Conservation (phyloP, 441 rosid species). For the Daphne laureola region DNA sequence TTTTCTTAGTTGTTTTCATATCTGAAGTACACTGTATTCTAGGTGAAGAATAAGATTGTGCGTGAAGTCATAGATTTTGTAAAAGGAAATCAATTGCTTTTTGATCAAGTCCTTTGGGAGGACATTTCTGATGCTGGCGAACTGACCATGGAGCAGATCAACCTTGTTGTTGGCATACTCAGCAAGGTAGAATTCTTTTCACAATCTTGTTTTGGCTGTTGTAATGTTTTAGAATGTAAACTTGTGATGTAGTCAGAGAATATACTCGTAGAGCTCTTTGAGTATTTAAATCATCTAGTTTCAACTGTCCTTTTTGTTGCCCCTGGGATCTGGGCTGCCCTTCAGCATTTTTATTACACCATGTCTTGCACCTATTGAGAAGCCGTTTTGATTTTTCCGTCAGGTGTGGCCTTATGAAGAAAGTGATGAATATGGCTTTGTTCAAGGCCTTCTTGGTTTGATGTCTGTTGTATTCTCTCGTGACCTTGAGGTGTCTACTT, state of each 20-base stretch:
- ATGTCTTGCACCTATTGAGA: no score
- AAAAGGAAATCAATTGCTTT: constrained; percentile 65
- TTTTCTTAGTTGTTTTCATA: constrained; percentile 4
- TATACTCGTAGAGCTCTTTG: neutral
- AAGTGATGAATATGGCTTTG: constrained; percentile 70
- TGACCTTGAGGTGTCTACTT: constrained; percentile 25
- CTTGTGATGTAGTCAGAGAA: neutral
- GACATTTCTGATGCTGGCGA: constrained; percentile 67
- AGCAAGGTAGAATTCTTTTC: constrained; percentile 52
- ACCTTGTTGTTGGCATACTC: constrained; percentile 84
- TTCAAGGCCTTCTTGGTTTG: constrained; percentile 83
- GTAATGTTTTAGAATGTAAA: neutral
- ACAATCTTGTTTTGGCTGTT: neutral
- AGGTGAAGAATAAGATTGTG: constrained; percentile 91
- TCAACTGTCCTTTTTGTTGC: no score
- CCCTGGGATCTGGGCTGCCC: no score
- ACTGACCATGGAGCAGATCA: constrained; percentile 75
- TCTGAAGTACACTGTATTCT: constrained; percentile 17
- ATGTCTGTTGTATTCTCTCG: constrained; percentile 59
- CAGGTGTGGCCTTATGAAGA: constrained; percentile 98
- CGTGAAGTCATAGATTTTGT: constrained; percentile 80
- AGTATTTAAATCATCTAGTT: no score
- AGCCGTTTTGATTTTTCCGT: neutral
- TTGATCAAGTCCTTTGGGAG: constrained; percentile 76
- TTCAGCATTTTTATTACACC: no score